These are phyloP conservation scores for Circinella umbellata DNA, from an alignment of 371 early-diverging fungal genomes.

Conservation along the genomic window DNA sequence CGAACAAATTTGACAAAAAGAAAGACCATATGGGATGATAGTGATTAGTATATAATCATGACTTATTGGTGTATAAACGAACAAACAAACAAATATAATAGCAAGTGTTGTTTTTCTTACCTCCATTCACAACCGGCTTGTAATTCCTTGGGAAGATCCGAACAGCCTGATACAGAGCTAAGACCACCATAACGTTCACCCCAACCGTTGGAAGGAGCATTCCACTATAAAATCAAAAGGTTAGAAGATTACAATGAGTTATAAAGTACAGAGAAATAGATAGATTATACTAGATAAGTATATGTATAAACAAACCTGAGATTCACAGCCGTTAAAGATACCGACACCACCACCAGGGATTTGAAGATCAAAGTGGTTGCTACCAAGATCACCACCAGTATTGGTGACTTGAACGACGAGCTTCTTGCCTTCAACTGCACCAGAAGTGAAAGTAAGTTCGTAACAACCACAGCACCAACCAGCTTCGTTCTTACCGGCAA, in stretches of 20 bases:
- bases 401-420: constrained; percentile 56
- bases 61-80: neutral
- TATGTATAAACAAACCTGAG: constrained; percentile 9
- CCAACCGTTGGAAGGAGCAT: constrained; percentile 41
- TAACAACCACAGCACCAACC: constrained; percentile 54
- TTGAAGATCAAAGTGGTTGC: constrained; percentile 54
- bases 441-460: constrained; percentile 46
- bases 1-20: neutral
- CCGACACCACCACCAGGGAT: constrained; percentile 58
- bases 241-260: neutral
- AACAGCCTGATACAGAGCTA: constrained; percentile 29
- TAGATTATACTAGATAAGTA: neutral
- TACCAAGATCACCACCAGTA: constrained; percentile 47
- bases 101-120: neutral
- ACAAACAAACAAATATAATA: neutral
- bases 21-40: too few species aligned
- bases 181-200: constrained; percentile 50
- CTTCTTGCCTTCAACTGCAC: constrained; percentile 40
- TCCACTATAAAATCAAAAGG: constrained; percentile 18
- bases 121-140: constrained; percentile 49
- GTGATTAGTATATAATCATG: too few species aligned
- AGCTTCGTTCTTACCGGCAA: constrained; percentile 34
- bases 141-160: constrained; percentile 36
- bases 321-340: constrained; percentile 45
- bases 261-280: too few species aligned